Base-by-base conservation (phyloP, 768 basidiomycete species). In the Amanita fuliginea region DNA sequence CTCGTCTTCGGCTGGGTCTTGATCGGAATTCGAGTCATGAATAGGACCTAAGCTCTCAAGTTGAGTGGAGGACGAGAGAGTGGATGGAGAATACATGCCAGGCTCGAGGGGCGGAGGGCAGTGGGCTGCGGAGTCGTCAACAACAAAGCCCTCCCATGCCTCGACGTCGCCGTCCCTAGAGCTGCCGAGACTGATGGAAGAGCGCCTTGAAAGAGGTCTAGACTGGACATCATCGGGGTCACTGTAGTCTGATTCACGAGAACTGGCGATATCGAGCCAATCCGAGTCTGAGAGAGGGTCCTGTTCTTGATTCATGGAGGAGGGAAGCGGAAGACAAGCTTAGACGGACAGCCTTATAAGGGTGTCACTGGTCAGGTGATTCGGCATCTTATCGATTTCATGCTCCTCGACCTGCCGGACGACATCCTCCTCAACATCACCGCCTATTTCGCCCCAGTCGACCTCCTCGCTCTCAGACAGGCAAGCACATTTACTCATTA, bases 211-310 rank as follows among this genome's bases (percentile, higher is more conserved):
- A 56, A 71, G 72, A 21, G 81, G 74, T 51, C 71, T 66, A 37
- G 74, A 76, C 52, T 57, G 62, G 53, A 63, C 61, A 62, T 75
- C 75, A 58, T 80, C 80, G 62, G 67, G 78, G 72, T 83, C 81
- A 62, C 77, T 78, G 66, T 81, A 78, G 59, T 83, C 83, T 32
- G 83, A 84, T 48, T 78, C 78, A 56, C 76, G 77, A 61, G 75
- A 78, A 59, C 78, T 81, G 26, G 82, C 68, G 56, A 89, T 74
- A 58, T 88, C 86, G 59, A 86, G 81, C 86, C 86, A 89, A 64
- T 89, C 86, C 26, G 83, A 86, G 68, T 89, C 86, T 34, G 85
- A 88, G 54, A 78, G 63, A 53, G 64, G 76, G 61, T 83, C 84
- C 55, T 73, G 60, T 61, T 86, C 85, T 47, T 59, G 64, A 58